Conservation (phyloP, 345 rosid genomes). For the Eucalyptus pauciflora region DNA sequence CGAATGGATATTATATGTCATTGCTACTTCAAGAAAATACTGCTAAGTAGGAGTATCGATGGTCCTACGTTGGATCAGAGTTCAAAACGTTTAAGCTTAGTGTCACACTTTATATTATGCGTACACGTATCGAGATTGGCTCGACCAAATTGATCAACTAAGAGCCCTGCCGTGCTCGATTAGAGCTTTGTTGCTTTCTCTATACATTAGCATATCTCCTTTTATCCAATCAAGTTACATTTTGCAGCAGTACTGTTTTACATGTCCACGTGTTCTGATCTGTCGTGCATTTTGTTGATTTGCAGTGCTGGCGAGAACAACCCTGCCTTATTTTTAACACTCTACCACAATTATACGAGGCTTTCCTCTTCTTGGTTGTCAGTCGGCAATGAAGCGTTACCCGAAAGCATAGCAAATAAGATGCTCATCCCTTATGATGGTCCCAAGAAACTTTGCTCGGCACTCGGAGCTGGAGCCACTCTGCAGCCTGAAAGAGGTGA, state of each 20-base stretch:
- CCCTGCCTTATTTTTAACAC: conserved; percentile 15
- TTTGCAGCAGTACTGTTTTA: not conserved
- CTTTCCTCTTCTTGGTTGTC: conserved; percentile 20
- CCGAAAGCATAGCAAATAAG: not conserved
- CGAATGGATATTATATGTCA: not conserved
- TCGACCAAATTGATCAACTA: not conserved
- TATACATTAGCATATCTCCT: not conserved
- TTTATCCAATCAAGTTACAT: not conserved
- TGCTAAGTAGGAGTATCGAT: not conserved
- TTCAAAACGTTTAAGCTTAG: not conserved
- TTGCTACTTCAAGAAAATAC: not conserved
- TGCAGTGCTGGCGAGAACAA: conserved; percentile 2
- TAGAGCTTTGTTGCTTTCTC: not conserved
- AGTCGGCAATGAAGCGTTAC: not conserved
- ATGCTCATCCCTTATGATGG: conserved; percentile 13
- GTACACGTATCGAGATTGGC: not conserved
- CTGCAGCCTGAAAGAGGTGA: not conserved
- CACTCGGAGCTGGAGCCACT: not conserved
- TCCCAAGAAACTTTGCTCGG: conserved; percentile 8
- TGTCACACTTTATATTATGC: not conserved
- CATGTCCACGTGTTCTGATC: not conserved
- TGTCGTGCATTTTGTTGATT: not conserved
- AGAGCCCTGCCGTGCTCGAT: not conserved
- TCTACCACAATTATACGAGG: conserved; percentile 8
- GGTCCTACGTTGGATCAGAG: not conserved